Evolutionary conservation across 257 asterid species (phyloP), one percentile per base, ranked within the genome.

Genomic region (Jasminum sambac): DNA sequence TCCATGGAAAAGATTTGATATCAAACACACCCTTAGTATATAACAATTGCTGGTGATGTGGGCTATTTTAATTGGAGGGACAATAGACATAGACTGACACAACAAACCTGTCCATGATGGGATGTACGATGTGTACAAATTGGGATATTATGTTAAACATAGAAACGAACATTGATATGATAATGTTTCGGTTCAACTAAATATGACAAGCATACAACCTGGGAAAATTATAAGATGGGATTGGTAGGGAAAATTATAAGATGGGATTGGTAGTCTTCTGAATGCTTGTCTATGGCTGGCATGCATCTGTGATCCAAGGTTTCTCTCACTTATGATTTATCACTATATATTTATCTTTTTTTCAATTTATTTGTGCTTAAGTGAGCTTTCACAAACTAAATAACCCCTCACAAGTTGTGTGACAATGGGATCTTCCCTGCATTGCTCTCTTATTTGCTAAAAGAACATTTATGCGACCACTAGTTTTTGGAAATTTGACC

Each of bases 401-500:
- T 17, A 50, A 17, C 12, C 59, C 24, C 59, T 11, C 19, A 11
- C 59, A 44, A 7, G 55, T 14, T 19, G 8, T 71, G 42, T n/a
- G 16, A 13, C 11, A 3, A 16, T n/a, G 16, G 19, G 11, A n/a
- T 23, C 16, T 21, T 13, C 17, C 39, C 4, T 5, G 13, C 46
- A 12, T 24, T 23, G 36, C 41, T 57, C 11, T 2, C 25, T 50
- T 50, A 11, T 50, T 50, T 50, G 26, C 11, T 50, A 8, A 50
- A 48, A 50, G 59, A 50, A 50, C 2, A n/a, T 50, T 50, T 17
- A 50, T 17, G 59, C 26, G 12, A 5, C 59, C 4, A 34, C 11
- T 9, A 37, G 8, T 50, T 30, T 61, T 14, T 74, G 74, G 48
- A n/a, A 52, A 24, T 76, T n/a, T 30, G 44, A 24, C 19, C 19